A percentile compares a stretch with the other conserved stretches of the same genome.
These are phyloP conservation scores for Diatrype stigma DNA, from an alignment of 2,329 filamentous ascomycete genomes.

Conservation along the genomic window DNA sequence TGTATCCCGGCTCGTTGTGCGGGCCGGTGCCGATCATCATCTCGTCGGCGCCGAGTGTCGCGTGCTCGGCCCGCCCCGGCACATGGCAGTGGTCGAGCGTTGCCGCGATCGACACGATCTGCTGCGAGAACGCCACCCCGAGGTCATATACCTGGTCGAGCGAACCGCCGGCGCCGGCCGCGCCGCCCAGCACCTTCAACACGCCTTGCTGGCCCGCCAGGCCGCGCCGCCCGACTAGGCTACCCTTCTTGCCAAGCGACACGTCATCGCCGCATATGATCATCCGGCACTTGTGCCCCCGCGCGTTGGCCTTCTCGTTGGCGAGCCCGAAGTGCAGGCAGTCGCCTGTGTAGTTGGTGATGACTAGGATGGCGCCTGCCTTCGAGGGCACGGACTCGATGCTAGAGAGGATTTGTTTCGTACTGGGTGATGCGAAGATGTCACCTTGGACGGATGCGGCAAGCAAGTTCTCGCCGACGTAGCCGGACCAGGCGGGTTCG, in stretches of 20 bases:
- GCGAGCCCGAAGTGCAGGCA: slow-evolving; percentile 59
- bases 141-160: slow-evolving; percentile 48
- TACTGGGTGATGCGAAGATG: slow-evolving; percentile 61
- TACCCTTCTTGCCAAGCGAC: slow-evolving; percentile 54
- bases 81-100: slow-evolving; percentile 60
- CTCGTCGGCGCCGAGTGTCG: slow-evolving; percentile 44
- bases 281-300: slow-evolving; percentile 50
- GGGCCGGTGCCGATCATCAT: slow-evolving; percentile 63
- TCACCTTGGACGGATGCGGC: slow-evolving; percentile 57
- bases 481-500: slow-evolving; percentile 61
- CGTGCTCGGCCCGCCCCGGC: slow-evolving; percentile 46
- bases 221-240: slow-evolving; percentile 57
- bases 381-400: slow-evolving; percentile 52
- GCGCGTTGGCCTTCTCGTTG: slow-evolving; percentile 52
- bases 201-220: slow-evolving; percentile 59
- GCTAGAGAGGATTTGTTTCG: slow-evolving; percentile 58
- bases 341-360: slow-evolving; percentile 64
- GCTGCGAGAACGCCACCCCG: slow-evolving; percentile 43
- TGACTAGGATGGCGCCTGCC: slow-evolving; percentile 54
- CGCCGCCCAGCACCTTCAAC: slow-evolving; percentile 53
- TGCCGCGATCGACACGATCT: slow-evolving; percentile 54
- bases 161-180: slow-evolving; percentile 41
- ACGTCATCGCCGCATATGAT: slow-evolving; percentile 64
- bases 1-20: slow-evolving; percentile 62
- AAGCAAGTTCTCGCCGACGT: slow-evolving; percentile 59